Evolutionary conservation across 805 yeast genomes (phyloP).

Genomic region (Ogataea minuta): DNA sequence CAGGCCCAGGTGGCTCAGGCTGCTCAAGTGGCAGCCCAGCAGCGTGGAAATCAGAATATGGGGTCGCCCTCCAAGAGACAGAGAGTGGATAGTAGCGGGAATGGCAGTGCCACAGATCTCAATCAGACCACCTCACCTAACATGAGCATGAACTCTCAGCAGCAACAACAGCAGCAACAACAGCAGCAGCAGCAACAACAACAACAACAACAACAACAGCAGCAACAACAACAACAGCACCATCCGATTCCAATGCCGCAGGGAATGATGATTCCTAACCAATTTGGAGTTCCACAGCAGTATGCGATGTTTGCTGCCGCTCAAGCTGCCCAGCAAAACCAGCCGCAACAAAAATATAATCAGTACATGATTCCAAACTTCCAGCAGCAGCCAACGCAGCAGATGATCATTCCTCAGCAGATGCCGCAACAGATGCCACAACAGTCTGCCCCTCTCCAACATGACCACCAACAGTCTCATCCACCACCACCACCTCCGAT

Average conservation of each 20-base stretch:
- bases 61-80: conserved; percentile 29
- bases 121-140: conserved; percentile 15
- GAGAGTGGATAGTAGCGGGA: conserved; percentile 20
- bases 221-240: conserved; percentile 19
- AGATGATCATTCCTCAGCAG: conserved; percentile 24
- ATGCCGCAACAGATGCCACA: conserved; percentile 21
- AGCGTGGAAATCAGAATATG: conserved; percentile 15
- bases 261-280: conserved; percentile 31
- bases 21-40: conserved; percentile 22
- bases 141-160: conserved; percentile 12
- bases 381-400: conserved; percentile 27
- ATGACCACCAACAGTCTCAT: conserved; percentile 21
- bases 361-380: conserved; percentile 30
- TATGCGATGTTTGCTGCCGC: conserved; percentile 30
- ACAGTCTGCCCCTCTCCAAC: conserved; percentile 18
- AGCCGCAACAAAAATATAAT: conserved; percentile 22
- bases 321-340: conserved; percentile 22
- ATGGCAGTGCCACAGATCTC: conserved; percentile 12
- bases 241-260: conserved; percentile 28
- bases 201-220: conserved; percentile 14
- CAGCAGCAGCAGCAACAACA: conserved; percentile 11
- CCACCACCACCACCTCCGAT: conserved; percentile 19
- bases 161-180: conserved; percentile 17
- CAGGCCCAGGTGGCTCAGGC: conserved; percentile 26
- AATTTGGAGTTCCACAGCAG: conserved; percentile 31